These are phyloP conservation scores for Yamadazyma sp. DNA, from an alignment of 1,139 yeast species.

Conservation along the genomic window DNA sequence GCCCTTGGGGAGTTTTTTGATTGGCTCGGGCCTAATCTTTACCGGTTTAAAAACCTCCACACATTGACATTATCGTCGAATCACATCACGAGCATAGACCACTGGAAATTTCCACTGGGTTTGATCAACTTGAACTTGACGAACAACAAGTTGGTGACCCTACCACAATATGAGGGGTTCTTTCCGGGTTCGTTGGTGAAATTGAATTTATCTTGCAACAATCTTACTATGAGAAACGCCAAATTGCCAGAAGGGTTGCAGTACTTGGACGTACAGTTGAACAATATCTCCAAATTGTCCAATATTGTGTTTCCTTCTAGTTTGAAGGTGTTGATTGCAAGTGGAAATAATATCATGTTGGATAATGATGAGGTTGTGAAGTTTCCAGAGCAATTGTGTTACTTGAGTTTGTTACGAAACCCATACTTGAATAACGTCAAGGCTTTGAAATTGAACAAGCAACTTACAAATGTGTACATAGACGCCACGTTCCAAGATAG, in stretches of 20 bases:
- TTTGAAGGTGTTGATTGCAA: constrained; percentile 17
- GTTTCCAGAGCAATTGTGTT: constrained; percentile 16
- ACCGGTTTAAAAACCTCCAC: constrained; percentile 12
- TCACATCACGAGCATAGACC: constrained; percentile 10
- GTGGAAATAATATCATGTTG: constrained; percentile 19
- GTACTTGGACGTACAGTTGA: constrained; percentile 19
- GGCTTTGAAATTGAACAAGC: constrained; percentile 13
- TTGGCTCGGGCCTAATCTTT: constrained; percentile 8
- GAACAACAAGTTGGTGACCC: constrained; percentile 14
- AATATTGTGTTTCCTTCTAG: constrained; percentile 13
- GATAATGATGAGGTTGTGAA: constrained; percentile 14
- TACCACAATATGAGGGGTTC: constrained; percentile 13
- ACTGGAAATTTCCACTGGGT: constrained; percentile 13
- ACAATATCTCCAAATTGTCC: constrained; percentile 15
- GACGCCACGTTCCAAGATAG: constrained; percentile 13
- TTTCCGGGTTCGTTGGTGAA: constrained; percentile 16
- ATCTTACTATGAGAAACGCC: constrained; percentile 13
- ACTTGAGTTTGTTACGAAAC: constrained; percentile 17
- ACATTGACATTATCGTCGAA: constrained; percentile 16
- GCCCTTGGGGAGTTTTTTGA: constrained; percentile 5
- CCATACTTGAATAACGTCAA: constrained; percentile 16
- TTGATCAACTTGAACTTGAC: constrained; percentile 15
- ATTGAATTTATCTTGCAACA: constrained; percentile 18
- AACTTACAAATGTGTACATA: constrained; percentile 15
- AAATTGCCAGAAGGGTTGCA: constrained; percentile 16